phyloP scores from a whole-genome alignment of 495 filamentous ascomycete species.

The Neurospora pannonica region DNA sequence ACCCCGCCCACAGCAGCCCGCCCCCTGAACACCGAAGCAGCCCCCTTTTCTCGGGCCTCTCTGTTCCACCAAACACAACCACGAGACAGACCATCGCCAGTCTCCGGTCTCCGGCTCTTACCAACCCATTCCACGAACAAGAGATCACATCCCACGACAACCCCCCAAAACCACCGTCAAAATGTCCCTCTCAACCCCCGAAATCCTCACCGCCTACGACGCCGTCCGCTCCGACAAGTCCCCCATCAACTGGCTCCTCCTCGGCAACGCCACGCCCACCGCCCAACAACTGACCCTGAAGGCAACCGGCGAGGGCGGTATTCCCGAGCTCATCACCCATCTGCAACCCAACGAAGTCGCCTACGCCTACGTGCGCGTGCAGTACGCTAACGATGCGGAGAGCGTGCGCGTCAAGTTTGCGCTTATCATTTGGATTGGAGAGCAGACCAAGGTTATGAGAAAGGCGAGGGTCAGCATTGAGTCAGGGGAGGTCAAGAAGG shows the following conservation, averaged over 20 bases:
- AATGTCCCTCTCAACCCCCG: constrained; percentile 18
- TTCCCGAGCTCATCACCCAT: constrained; percentile 35
- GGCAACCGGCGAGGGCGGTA: constrained; percentile 40
- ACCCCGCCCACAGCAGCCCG: no score
- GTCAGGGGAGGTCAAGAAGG: constrained; percentile 46
- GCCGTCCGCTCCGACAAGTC: constrained; percentile 47
- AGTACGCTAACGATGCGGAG: constrained; percentile 52
- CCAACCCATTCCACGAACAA: not conserved
- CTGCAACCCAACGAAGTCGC: constrained; percentile 42
- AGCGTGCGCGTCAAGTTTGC: constrained; percentile 49
- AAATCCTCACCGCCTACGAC: constrained; percentile 39
- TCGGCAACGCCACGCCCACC: constrained; percentile 39
- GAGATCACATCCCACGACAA: no score
- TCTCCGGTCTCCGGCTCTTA: no score
- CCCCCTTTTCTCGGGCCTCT: not conserved
- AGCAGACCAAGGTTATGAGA: constrained; percentile 46
- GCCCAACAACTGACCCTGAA: constrained; percentile 40
- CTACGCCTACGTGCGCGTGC: constrained; percentile 49
- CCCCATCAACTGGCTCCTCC: constrained; percentile 46
- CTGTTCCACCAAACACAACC: no score
- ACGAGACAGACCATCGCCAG: no score
- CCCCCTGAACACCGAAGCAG: not conserved
- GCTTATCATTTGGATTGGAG: constrained; percentile 48
- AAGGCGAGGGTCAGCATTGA: constrained; percentile 51
- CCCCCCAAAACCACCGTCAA: not conserved